Conservation (phyloP, 2,329 filamentous ascomycete genomes). For the Fusarium staphyleae region DNA sequence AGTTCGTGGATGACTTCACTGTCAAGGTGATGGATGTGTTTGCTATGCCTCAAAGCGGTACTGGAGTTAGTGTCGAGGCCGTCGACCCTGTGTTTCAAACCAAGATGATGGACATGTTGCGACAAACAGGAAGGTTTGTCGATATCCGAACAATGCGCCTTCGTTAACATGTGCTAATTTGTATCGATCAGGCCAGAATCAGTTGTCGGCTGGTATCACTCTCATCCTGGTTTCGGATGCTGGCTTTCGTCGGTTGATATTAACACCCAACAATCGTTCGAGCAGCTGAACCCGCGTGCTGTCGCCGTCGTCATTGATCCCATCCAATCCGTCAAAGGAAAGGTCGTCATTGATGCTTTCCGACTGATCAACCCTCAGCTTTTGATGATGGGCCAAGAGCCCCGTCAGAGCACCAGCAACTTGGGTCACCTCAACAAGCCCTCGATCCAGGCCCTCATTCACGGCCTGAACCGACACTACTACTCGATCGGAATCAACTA, state of each 20-base stretch:
- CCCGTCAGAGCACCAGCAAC: conserved; percentile 96
- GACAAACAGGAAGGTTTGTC: conserved; percentile 89
- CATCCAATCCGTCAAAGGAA: conserved; percentile 99
- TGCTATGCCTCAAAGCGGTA: conserved; percentile 98
- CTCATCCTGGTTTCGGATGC: conserved; percentile 97
- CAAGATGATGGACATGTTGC: conserved; percentile 99
- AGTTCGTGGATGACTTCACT: conserved; percentile 99
- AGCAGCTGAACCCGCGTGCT: conserved; percentile 94
- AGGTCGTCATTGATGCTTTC: conserved; percentile 99
- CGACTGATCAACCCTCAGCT: conserved; percentile 97
- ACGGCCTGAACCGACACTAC: conserved; percentile 97
- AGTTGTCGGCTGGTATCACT: conserved; percentile 99
- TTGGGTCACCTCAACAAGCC: conserved; percentile 98
- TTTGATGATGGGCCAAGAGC: conserved; percentile 97
- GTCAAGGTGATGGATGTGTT: conserved; percentile 98
- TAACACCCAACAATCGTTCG: conserved; percentile 99
- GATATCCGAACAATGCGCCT: background rate
- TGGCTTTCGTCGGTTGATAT: conserved; percentile 99
- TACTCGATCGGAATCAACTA: conserved; percentile 99
- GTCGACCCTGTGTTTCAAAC: conserved; percentile 99
- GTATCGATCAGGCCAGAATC: conserved; percentile 76
- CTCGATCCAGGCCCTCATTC: conserved; percentile 98
- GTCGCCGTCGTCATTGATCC: conserved; percentile 98
- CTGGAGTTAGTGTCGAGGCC: conserved; percentile 96
- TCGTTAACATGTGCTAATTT: conserved; percentile 23